These are phyloP conservation scores for Biscogniauxia mediterranea DNA, from an alignment of 2,329 filamentous ascomycete genomes.

Conservation along the genomic window DNA sequence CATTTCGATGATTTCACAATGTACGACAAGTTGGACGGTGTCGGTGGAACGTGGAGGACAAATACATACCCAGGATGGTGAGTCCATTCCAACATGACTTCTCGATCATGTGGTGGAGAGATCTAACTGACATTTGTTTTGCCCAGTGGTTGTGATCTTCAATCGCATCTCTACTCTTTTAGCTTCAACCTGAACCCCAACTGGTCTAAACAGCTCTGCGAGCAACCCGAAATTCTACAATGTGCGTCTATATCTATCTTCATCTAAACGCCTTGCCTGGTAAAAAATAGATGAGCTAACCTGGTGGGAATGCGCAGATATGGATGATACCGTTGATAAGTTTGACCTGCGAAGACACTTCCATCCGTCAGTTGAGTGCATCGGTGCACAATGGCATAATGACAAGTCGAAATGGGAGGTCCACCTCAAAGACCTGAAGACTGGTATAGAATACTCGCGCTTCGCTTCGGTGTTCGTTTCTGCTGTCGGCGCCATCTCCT, in stretches of 20 bases:
- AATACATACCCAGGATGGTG: constrained; percentile 18
- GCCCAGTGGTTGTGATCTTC: too few species aligned
- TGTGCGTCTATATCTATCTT: too few species aligned
- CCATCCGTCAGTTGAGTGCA: constrained; percentile 7
- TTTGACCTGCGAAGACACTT: constrained; percentile 13
- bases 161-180: too few species aligned
- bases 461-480: constrained; percentile 25
- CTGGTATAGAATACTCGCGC: constrained; percentile 15
- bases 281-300: not conserved
- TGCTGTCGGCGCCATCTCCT: constrained; percentile 28
- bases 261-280: too few species aligned
- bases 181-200: too few species aligned
- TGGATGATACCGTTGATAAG: constrained; percentile 14
- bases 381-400: constrained; percentile 24
- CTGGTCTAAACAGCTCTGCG: too few species aligned
- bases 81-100: not conserved
- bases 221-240: too few species aligned
- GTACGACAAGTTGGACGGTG: constrained; percentile 10
- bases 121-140: too few species aligned
- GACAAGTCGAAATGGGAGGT: constrained; percentile 17
- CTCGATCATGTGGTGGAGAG: too few species aligned
- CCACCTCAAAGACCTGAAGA: constrained; percentile 10
- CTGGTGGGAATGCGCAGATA: constrained; percentile 1
- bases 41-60: constrained; percentile 13
- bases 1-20: constrained; percentile 17